These are phyloP conservation scores for Trametopsis cervina DNA, from an alignment of 768 basidiomycete genomes.

Conservation along the genomic window DNA sequence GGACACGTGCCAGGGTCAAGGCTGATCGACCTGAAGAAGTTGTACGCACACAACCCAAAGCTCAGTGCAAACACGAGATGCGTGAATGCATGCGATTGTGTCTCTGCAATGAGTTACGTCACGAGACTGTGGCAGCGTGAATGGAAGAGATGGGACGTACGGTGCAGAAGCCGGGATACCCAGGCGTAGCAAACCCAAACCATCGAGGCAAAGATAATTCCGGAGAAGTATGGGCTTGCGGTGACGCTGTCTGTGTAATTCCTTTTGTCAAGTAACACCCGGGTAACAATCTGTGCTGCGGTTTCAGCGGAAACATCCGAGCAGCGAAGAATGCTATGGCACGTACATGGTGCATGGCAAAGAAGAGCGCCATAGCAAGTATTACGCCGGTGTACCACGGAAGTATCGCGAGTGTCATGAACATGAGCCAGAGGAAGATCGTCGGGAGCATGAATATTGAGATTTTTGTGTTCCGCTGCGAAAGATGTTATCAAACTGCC, in stretches of 20 bases:
- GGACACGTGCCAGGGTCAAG: conserved; percentile 89
- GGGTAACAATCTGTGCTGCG: conserved; percentile 60
- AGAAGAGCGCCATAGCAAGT: conserved; percentile 81
- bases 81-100: conserved; percentile 65
- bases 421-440: conserved; percentile 75
- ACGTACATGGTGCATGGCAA: conserved; percentile 89
- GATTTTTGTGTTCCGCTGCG: conserved; percentile 73
- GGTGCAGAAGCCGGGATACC: conserved; percentile 67
- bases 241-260: conserved; percentile 80
- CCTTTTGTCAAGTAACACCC: conserved; percentile 76
- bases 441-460: conserved; percentile 75
- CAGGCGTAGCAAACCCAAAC: conserved; percentile 84
- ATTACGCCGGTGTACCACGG: conserved; percentile 89
- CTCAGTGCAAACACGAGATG: conserved; percentile 72
- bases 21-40: conserved; percentile 85
- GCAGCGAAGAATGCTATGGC: neutral
- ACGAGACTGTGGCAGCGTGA: neutral
- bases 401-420: conserved; percentile 73
- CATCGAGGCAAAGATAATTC: conserved; percentile 81
- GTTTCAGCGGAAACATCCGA: conserved; percentile 12
- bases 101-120: conserved; percentile 39
- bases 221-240: conserved; percentile 87
- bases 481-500: neutral
- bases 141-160: conserved; percentile 33
- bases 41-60: conserved; percentile 71